These are phyloP conservation scores for Populus simonii DNA, from an alignment of 345 rosid species.

Conservation along the genomic window DNA sequence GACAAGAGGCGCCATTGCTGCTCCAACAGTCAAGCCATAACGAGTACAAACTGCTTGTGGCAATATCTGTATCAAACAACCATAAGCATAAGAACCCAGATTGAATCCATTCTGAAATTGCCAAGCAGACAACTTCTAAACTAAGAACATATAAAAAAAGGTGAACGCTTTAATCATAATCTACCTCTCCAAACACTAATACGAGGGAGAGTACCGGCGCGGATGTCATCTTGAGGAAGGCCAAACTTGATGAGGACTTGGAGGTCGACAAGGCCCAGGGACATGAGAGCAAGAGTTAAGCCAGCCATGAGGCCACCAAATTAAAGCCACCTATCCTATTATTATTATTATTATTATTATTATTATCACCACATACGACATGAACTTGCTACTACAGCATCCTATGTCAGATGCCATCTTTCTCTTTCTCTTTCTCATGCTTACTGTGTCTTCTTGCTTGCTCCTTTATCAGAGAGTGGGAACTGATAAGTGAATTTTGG, in stretches of 20 bases:
- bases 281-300: conserved; percentile 92
- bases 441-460: neutral
- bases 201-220: conserved; percentile 64
- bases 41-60: conserved; percentile 91
- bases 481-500: neutral
- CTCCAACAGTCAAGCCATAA: conserved; percentile 92
- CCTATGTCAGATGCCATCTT: conserved; percentile 29
- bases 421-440: conserved; percentile 11
- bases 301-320: conserved; percentile 95
- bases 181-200: conserved; percentile 85
- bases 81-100: conserved; percentile 1
- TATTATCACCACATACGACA: conserved; percentile 39
- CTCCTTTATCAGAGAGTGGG: neutral
- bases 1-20: conserved; percentile 76
- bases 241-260: conserved; percentile 94
- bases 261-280: conserved; percentile 89
- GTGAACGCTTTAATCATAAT: neutral
- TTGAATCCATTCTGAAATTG: neutral
- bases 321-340: conserved; percentile 52
- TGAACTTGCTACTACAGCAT: conserved; percentile 57
- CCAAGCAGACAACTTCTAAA: neutral
- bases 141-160: neutral
- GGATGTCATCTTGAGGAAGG: conserved; percentile 77
- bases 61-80: conserved; percentile 53
- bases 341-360: conserved; percentile 17